Conservation (phyloP, 2,329 filamentous ascomycete species). For the Alternaria brassicae region DNA sequence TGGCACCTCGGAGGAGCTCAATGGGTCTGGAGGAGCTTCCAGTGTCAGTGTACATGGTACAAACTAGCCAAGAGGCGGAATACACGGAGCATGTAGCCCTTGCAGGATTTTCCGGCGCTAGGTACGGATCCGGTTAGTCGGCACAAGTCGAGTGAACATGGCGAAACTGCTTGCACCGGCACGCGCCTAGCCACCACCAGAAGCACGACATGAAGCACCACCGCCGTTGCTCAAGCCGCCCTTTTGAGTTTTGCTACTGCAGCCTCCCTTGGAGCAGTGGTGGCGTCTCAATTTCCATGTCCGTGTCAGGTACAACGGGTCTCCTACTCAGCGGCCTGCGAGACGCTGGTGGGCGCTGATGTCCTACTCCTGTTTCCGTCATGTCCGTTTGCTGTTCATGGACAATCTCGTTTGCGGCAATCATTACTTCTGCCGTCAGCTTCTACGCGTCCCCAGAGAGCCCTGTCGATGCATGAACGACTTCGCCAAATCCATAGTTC, state of each 20-base stretch:
- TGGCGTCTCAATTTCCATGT: conserved; percentile 2
- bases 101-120: conserved; percentile 7
- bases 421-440: conserved; percentile 2
- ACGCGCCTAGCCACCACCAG: neutral
- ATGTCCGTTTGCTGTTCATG: neutral
- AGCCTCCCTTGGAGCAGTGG: neutral
- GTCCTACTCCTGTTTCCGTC: neutral
- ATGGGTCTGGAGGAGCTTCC: neutral
- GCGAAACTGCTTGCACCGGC: conserved; percentile 2
- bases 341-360: neutral
- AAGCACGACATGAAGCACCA: neutral
- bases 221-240: neutral
- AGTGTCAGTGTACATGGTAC: neutral
- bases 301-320: neutral
- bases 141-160: conserved; percentile 2
- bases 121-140: neutral
- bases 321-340: neutral
- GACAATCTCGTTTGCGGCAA: conserved; percentile 10
- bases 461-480: conserved; percentile 15
- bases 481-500: conserved; percentile 6
- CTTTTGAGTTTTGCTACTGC: conserved; percentile 3
- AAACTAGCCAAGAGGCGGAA: neutral
- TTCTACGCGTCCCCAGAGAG: neutral
- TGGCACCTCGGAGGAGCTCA: neutral
- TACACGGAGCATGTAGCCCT: conserved; percentile 2